Evolutionary conservation across 805 yeast species (phyloP).

Genomic region (Kuraishia hungarica): DNA sequence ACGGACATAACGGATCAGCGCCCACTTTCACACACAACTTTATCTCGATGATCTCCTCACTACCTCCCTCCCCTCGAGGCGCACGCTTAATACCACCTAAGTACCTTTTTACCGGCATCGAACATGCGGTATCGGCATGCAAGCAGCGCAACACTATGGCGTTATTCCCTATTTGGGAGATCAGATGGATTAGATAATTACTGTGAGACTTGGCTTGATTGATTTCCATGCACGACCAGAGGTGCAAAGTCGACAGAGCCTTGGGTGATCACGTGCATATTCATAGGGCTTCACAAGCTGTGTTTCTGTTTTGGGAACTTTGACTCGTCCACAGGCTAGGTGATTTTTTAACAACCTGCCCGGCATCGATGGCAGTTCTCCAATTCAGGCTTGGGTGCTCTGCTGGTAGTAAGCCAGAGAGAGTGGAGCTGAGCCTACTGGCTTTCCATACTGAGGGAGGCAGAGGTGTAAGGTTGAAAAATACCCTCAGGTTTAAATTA

Average conservation of each 20-base stretch:
- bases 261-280: not conserved
- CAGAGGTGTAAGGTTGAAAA: not conserved
- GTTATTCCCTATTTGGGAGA: not conserved
- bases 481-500: not conserved
- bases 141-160: not conserved
- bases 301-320: not conserved
- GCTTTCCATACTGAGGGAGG: not conserved
- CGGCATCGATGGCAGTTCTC: not conserved
- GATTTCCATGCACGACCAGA: not conserved
- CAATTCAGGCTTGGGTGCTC: not conserved
- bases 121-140: not conserved
- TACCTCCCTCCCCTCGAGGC: not conserved
- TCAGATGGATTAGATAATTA: not conserved
- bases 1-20: not conserved
- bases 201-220: not conserved
- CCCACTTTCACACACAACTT: no score
- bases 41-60: no score
- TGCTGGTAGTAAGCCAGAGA: not conserved
- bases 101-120: not conserved
- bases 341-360: not conserved
- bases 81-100: not conserved
- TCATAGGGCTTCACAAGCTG: not conserved
- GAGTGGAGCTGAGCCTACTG: not conserved
- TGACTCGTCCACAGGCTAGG: not conserved
- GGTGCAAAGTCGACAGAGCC: not conserved